These are phyloP conservation scores for Lotmaria passim DNA, from an alignment of 208 protist genomes.

Conservation along the genomic window DNA sequence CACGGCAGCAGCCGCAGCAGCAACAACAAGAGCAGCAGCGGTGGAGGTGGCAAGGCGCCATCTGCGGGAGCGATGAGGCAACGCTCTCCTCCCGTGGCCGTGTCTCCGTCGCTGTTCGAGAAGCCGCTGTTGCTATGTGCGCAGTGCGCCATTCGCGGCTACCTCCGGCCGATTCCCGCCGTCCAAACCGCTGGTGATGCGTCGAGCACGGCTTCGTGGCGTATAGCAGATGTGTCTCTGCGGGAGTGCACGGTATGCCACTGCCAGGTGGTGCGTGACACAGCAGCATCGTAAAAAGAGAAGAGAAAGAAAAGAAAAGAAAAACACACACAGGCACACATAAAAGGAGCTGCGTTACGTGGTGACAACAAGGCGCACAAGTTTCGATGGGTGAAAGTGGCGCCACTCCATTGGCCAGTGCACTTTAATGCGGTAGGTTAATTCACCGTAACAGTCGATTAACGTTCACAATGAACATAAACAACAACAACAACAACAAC, in stretches of 20 bases:
- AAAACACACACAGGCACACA: background rate
- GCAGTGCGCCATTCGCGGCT: slow-evolving; percentile 51
- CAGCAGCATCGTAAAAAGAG: background rate
- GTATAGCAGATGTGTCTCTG: slow-evolving; percentile 19
- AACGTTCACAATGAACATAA: too few species aligned
- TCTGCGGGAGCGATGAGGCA: too few species aligned
- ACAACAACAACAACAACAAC: too few species aligned
- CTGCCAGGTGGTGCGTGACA: slow-evolving; percentile 15
- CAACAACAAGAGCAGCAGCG: background rate
- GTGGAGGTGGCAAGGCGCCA: background rate
- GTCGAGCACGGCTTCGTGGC: slow-evolving; percentile 4
- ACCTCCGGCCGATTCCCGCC: slow-evolving; percentile 48
- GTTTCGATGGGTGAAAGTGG: too few species aligned
- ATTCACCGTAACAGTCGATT: too few species aligned
- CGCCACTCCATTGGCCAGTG: too few species aligned
- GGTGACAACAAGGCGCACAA: too few species aligned
- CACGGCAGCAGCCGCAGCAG: too few species aligned
- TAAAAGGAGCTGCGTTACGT: too few species aligned
- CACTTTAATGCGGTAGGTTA: too few species aligned
- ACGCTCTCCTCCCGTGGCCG: background rate
- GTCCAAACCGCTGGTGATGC: background rate
- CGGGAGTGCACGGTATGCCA: slow-evolving; percentile 34
- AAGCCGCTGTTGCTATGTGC: slow-evolving; percentile 42
- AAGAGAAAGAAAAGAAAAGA: background rate
- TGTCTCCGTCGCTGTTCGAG: slow-evolving; percentile 12